phyloP scores from a whole-genome alignment of 176 grass and related monocot genomes.

The Oryza glaberrima region DNA sequence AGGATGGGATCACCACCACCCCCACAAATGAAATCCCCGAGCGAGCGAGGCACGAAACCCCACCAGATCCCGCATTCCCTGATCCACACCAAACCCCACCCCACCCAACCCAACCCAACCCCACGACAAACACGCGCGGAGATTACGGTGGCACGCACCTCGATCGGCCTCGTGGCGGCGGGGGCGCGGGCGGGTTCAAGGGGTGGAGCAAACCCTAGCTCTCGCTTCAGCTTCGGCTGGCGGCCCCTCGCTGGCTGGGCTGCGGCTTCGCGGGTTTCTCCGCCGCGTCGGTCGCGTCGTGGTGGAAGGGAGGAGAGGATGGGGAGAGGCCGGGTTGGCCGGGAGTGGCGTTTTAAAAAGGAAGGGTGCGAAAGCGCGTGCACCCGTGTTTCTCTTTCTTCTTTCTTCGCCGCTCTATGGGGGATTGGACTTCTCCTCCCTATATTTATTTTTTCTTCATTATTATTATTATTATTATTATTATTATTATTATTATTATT shows the following conservation, averaged over 20 bases:
- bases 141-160: constrained; percentile 30
- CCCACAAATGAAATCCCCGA: no score
- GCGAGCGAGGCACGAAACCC: no score
- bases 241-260: no score
- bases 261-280: neutral
- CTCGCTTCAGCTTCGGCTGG: neutral
- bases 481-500: no score
- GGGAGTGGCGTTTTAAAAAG: constrained; percentile 40
- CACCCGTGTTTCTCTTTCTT: no score
- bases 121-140: neutral
- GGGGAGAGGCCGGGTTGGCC: neutral
- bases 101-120: neutral
- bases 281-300: constrained; percentile 22
- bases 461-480: no score
- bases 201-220: constrained; percentile 32
- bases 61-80: constrained; percentile 41
- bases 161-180: neutral
- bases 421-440: no score
- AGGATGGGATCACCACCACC: neutral
- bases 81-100: neutral
- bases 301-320: neutral
- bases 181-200: neutral
- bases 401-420: no score
- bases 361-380: neutral
- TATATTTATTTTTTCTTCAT: no score